phyloP scores from a whole-genome alignment of 139 green algal genomes.

The Picochlorum sp. region DNA sequence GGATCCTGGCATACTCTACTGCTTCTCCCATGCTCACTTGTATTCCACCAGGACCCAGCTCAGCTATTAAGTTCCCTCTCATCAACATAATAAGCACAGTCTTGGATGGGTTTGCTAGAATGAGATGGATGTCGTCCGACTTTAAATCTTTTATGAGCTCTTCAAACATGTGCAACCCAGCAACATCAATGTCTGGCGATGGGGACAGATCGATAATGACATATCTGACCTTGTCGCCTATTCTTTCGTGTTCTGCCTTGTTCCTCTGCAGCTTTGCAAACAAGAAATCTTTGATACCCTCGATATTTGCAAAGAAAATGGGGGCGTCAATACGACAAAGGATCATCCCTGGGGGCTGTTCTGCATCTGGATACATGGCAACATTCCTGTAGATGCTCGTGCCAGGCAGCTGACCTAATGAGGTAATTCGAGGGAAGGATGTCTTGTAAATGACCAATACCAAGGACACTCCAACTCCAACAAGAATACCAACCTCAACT shows the following conservation, averaged over 20 bases:
- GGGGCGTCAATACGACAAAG: slow-evolving; percentile 56
- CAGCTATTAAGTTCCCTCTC: neutral
- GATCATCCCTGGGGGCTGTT: slow-evolving; percentile 34
- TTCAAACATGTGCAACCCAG: slow-evolving; percentile 40
- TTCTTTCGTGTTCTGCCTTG: neutral
- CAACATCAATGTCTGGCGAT: slow-evolving; percentile 64
- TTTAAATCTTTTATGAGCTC: slow-evolving; percentile 22
- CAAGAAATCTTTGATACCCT: slow-evolving; percentile 48
- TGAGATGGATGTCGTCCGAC: slow-evolving; percentile 25
- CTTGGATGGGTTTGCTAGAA: slow-evolving; percentile 46
- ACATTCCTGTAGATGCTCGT: slow-evolving; percentile 13
- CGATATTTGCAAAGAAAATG: slow-evolving; percentile 50
- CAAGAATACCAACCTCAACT: slow-evolving; percentile 28
- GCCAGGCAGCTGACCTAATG: slow-evolving; percentile 16
- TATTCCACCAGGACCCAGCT: slow-evolving; percentile 1
- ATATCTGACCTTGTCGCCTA: slow-evolving; percentile 28
- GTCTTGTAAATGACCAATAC: slow-evolving; percentile 24
- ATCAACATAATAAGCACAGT: slow-evolving; percentile 6
- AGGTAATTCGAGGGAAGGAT: slow-evolving; percentile 16
- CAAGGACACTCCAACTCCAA: slow-evolving; percentile 17
- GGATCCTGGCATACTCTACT: neutral
- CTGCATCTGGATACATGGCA: slow-evolving; percentile 15
- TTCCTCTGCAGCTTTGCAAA: slow-evolving; percentile 20
- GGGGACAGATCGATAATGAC: slow-evolving; percentile 74
- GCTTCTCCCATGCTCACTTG: slow-evolving; percentile 2